Base-by-base conservation (phyloP, 441 rosid genomes). In the Gossypium davidsonii region DNA sequence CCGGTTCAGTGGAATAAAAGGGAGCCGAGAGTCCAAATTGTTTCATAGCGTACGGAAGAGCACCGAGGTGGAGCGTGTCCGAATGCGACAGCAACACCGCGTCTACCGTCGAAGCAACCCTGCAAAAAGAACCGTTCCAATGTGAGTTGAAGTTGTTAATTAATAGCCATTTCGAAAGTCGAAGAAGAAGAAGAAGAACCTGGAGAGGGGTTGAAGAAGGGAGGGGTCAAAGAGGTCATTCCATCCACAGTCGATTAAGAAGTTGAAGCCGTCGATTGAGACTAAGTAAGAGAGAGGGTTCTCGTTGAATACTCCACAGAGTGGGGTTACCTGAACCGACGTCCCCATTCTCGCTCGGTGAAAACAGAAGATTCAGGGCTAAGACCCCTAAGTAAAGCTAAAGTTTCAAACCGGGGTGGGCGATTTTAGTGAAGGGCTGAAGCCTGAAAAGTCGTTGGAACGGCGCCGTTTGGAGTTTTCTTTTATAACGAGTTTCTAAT, bases 201-300 rank as follows among this genome's bases (percentile, higher is more conserved):
- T 90, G 78, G 98, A 86, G 70, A 95, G 96, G 68, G 99, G 98
- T 57, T 91, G 83, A 67, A 95, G 97, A 63, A 92, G 91, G 15
- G 97, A 87, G 15, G 91, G 78, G 53, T 92, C 97, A 71, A 95
- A 95, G 66, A 85, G 91, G 80, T 94, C 99, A 80, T 94, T 92
- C 99, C 99, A 94, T 55, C 99, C 99, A 71, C 98, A 95, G 73
- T 95, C 99, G 76, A 92, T 62, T 44, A 95, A 81, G 90, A 95
- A 89, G 81, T 88, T 90, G 85, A 95, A 95, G 77, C 88, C 87
- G 72, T 95, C 98, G 18, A 95, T 78, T 77, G 97, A 90, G 79
- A 92, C 88, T n/a, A 92, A 74, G 86, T 95, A 95, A 0, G 96
- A 89, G 34, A 92, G 82, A 23, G 99, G 97, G 67, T 90, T 92